Percentiles rank a stretch among this genome's conserved stretches.
phyloP scores from a whole-genome alignment of 257 asterid genomes.

The Leonotis leonurus region DNA sequence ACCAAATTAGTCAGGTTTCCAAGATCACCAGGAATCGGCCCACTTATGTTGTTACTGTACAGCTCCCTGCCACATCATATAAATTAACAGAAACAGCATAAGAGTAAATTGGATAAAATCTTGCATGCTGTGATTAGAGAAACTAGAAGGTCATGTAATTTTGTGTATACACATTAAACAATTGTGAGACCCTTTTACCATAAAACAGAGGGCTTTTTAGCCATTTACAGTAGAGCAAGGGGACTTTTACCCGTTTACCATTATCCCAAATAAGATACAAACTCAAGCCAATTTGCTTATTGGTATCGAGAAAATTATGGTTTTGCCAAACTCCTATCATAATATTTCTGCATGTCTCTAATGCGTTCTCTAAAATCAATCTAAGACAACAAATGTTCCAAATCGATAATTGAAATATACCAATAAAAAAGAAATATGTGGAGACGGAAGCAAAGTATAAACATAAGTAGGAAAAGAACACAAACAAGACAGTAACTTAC shows the following conservation, averaged over 20 bases:
- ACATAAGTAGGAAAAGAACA: neutral
- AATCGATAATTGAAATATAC: neutral
- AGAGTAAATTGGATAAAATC: conserved; percentile 9
- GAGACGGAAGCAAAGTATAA: neutral
- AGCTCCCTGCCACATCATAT: conserved; percentile 60
- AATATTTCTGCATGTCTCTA: neutral
- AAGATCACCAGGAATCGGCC: conserved; percentile 78
- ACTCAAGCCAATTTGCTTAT: too few relatives aligned
- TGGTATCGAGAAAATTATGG: too few relatives aligned
- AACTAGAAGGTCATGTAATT: too few relatives aligned
- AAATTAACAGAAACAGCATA: conserved; percentile 4
- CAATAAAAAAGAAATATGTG: neutral
- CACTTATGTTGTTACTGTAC: conserved; percentile 86
- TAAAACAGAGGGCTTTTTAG: too few relatives aligned
- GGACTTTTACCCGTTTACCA: too few relatives aligned
- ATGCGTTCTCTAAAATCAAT: neutral
- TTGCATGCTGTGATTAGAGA: too few relatives aligned
- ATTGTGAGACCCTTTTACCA: too few relatives aligned
- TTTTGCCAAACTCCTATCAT: too few relatives aligned
- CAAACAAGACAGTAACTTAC: conserved; percentile 49
- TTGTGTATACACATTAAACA: too few relatives aligned
- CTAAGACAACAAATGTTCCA: neutral
- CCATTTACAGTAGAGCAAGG: too few relatives aligned
- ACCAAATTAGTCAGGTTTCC: conserved; percentile 96
- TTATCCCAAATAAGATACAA: too few relatives aligned